Evolutionary conservation across 2,329 filamentous ascomycete species (phyloP).

Genomic region (Ceratocystis diversiconidia): DNA sequence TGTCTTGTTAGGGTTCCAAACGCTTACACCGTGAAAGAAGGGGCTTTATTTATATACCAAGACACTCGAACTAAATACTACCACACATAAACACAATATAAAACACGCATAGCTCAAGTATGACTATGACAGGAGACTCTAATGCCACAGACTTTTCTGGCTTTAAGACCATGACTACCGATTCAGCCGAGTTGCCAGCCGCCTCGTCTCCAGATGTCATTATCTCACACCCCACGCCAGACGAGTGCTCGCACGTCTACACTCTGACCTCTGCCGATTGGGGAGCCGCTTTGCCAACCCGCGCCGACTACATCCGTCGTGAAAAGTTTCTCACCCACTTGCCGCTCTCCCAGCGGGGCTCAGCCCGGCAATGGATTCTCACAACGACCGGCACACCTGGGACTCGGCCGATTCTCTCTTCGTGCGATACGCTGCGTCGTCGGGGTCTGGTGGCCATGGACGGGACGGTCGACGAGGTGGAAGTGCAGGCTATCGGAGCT

Average conservation of each 20-base stretch:
- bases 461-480: conserved; percentile 23
- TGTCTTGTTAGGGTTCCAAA: conserved; percentile 7
- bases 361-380: conserved; percentile 51
- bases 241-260: conserved; percentile 43
- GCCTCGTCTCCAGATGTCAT: conserved; percentile 22
- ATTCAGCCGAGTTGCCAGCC: background rate
- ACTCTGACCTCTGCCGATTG: conserved; percentile 41
- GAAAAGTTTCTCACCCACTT: conserved; percentile 44
- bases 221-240: conserved; percentile 42
- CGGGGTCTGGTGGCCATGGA: conserved; percentile 29
- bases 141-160: background rate
- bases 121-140: conserved; percentile 12
- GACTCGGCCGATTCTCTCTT: conserved; percentile 41
- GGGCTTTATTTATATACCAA: background rate
- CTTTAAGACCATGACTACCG: background rate
- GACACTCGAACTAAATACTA: background rate
- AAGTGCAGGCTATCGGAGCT: conserved; percentile 61
- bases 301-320: conserved; percentile 43
- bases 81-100: background rate
- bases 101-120: background rate
- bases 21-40: conserved; percentile 4
- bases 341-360: conserved; percentile 43
- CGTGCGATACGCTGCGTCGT: conserved; percentile 51
- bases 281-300: conserved; percentile 39
- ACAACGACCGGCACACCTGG: conserved; percentile 29